Percentiles rank a stretch among this genome's conserved stretches.
Evolutionary conservation across 345 rosid species (phyloP).

Genomic region (Aquilaria malaccensis): DNA sequence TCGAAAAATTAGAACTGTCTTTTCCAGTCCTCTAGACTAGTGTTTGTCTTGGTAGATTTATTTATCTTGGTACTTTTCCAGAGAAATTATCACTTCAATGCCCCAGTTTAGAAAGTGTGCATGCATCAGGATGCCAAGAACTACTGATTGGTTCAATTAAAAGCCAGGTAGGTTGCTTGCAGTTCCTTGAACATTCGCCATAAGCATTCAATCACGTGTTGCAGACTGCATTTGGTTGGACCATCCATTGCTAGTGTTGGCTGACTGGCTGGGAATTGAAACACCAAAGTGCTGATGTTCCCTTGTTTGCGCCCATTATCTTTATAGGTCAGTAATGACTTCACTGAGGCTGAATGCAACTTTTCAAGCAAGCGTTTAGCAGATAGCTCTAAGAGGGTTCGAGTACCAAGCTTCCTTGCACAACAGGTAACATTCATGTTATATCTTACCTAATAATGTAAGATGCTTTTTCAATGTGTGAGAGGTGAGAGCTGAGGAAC

Average conservation of each 20-base stretch:
- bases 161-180: constrained; percentile 62
- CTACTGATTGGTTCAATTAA: constrained; percentile 50
- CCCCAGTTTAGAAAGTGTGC: constrained; percentile 67
- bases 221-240: background rate
- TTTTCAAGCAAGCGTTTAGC: constrained; percentile 65
- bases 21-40: too few species aligned
- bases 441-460: background rate
- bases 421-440: constrained; percentile 41
- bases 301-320: constrained; percentile 2
- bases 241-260: background rate
- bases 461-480: background rate
- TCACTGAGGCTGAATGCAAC: constrained; percentile 38
- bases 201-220: background rate
- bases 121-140: constrained; percentile 76
- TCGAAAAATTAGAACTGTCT: background rate
- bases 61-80: constrained; percentile 11
- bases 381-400: constrained; percentile 86
- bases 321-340: constrained; percentile 44
- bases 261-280: background rate
- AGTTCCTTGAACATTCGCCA: background rate
- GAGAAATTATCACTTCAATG: constrained; percentile 86
- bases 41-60: background rate
- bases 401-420: constrained; percentile 43
- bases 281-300: too few species aligned
- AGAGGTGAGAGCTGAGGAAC: background rate